A percentile compares a stretch with the other conserved stretches of the same genome.
These are phyloP conservation scores for Coemansia sp. DNA, from an alignment of 192 early-diverging fungal species.

Conservation along the genomic window DNA sequence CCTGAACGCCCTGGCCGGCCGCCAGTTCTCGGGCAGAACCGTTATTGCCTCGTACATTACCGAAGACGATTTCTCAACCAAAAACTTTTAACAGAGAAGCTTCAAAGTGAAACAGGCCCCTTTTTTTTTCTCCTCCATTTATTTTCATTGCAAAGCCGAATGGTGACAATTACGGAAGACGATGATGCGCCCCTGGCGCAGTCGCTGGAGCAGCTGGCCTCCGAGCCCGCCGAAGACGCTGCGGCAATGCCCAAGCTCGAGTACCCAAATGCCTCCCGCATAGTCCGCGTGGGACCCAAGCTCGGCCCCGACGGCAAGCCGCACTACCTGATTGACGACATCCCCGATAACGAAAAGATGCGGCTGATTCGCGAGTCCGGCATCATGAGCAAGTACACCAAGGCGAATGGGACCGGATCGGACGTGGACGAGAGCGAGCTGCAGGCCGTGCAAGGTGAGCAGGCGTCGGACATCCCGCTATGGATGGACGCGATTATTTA, in stretches of 20 bases:
- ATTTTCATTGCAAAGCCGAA: conserved; percentile 3
- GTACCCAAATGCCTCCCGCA: conserved; percentile 36
- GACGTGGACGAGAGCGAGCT: conserved; percentile 21
- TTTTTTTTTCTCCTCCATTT: not conserved
- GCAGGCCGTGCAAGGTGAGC: conserved; percentile 6
- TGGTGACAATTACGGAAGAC: conserved; percentile 38
- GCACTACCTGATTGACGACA: conserved; percentile 52
- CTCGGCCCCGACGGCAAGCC: conserved; percentile 45
- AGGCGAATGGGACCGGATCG: conserved; percentile 17
- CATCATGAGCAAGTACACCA: conserved; percentile 36
- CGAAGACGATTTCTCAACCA: conserved; percentile 66
- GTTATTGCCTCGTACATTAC: conserved; percentile 84
- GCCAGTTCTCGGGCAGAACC: conserved; percentile 90
- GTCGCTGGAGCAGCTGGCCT: conserved; percentile 18
- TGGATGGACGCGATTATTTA: conserved; percentile 46
- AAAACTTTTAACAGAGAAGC: conserved; percentile 70
- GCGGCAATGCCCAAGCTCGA: conserved; percentile 32
- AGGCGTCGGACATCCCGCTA: conserved; percentile 20
- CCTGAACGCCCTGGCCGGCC: conserved; percentile 79
- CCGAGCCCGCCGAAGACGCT: not conserved
- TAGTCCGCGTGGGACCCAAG: conserved; percentile 35
- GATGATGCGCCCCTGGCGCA: conserved; percentile 27
- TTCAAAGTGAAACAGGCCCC: too few species aligned
- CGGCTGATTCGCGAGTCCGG: conserved; percentile 52
- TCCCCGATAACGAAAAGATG: conserved; percentile 50